Percentiles rank a stretch among this genome's conserved stretches.
phyloP scores from a whole-genome alignment of 768 basidiomycete genomes.

The Mycena leptocephala region DNA sequence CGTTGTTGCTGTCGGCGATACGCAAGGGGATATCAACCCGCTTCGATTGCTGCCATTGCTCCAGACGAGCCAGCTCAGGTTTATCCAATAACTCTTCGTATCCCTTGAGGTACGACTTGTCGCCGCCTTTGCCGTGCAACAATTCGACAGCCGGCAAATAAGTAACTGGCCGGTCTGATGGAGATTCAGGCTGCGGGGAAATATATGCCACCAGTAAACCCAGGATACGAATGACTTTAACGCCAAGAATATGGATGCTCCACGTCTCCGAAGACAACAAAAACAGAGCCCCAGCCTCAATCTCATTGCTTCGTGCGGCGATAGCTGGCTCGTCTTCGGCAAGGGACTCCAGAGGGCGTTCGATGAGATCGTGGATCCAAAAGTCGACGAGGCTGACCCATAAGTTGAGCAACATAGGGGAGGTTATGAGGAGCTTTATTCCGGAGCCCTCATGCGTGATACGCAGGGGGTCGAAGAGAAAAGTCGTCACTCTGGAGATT shows the following conservation, averaged over 20 bases:
- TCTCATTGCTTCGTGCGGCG: conserved; percentile 67
- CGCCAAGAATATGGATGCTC: conserved; percentile 71
- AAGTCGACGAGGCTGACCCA: conserved; percentile 83
- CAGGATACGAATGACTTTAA: conserved; percentile 75
- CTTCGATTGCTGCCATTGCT: conserved; percentile 76
- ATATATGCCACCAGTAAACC: conserved; percentile 65
- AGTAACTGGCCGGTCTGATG: conserved; percentile 44
- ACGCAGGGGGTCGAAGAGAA: conserved; percentile 80
- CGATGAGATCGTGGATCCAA: conserved; percentile 72
- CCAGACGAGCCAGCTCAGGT: conserved; percentile 72
- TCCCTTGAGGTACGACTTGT: conserved; percentile 68
- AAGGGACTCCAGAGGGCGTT: conserved; percentile 57
- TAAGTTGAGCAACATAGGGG: conserved; percentile 74
- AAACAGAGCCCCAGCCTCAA: conserved; percentile 84
- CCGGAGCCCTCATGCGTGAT: conserved; percentile 78
- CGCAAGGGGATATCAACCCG: conserved; percentile 73
- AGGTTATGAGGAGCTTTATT: conserved; percentile 77
- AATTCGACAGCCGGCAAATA: conserved; percentile 64
- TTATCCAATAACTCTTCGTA: conserved; percentile 79
- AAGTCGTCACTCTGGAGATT: conserved; percentile 75
- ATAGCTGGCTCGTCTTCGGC: conserved; percentile 61
- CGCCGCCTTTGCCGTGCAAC: conserved; percentile 66
- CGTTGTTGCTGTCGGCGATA: conserved; percentile 80
- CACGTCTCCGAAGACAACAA: conserved; percentile 73
- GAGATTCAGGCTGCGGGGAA: conserved; percentile 50